Conservation (phyloP, 495 filamentous ascomycete species). For the Aspergillus mulundensis region DNA sequence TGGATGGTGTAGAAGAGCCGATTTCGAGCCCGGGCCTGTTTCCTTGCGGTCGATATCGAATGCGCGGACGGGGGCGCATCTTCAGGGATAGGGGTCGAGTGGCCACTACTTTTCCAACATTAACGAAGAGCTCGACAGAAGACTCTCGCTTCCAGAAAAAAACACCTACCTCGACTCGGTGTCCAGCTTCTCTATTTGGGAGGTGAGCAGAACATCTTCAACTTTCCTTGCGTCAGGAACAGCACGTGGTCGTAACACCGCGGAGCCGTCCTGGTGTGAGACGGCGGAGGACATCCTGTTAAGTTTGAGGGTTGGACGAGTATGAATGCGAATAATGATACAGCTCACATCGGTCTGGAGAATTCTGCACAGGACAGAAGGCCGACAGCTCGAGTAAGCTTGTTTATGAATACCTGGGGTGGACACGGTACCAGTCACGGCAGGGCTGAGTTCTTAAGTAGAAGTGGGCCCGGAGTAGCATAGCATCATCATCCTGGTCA, state of each 20-base stretch:
- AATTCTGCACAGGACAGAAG: neutral
- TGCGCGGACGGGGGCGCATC: conserved; percentile 89
- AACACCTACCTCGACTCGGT: conserved; percentile 29
- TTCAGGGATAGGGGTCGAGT: conserved; percentile 80
- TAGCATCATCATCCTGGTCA: conserved; percentile 4
- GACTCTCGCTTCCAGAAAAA: neutral
- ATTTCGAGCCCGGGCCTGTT: conserved; percentile 78
- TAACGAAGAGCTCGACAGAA: neutral
- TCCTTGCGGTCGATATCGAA: conserved; percentile 77
- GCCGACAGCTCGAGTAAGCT: neutral
- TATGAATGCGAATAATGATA: neutral
- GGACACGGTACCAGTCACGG: neutral
- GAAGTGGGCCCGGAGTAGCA: conserved; percentile 1
- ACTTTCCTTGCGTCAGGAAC: conserved; percentile 22
- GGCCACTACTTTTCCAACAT: conserved; percentile 55
- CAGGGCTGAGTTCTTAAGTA: neutral
- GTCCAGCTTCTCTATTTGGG: conserved; percentile 23
- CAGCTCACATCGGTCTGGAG: conserved; percentile 5
- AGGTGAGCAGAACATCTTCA: conserved; percentile 23
- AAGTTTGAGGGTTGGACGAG: neutral
- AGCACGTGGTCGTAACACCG: conserved; percentile 31
- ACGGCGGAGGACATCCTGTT: conserved; percentile 36
- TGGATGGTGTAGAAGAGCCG: conserved; percentile 95
- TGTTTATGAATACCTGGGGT: conserved; percentile 1
- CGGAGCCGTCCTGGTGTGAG: conserved; percentile 24